phyloP scores from a whole-genome alignment of 2,329 filamentous ascomycete species.

The Sclerotinia subarctica region DNA sequence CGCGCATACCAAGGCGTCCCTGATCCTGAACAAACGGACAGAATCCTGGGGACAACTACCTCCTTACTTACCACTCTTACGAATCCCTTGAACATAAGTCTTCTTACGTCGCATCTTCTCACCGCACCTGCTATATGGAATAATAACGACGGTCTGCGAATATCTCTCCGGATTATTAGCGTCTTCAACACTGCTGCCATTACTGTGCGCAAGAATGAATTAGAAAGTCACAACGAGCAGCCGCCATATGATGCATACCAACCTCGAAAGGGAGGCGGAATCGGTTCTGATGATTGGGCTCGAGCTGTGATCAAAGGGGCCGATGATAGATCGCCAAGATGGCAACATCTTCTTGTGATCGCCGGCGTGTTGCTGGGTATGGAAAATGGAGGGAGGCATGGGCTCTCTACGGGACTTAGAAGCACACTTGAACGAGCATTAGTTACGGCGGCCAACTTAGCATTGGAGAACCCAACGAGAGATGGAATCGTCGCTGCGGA shows the following conservation, averaged over 20 bases:
- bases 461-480: slow-evolving; percentile 51
- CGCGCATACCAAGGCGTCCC: slow-evolving; percentile 35
- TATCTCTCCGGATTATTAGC: slow-evolving; percentile 51
- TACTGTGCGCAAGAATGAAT: slow-evolving; percentile 38
- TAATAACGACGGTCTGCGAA: slow-evolving; percentile 49
- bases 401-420: slow-evolving; percentile 50
- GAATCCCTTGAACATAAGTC: slow-evolving; percentile 57
- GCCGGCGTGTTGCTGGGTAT: slow-evolving; percentile 61
- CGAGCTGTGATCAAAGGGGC: slow-evolving; percentile 42
- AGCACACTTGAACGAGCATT: slow-evolving; percentile 58
- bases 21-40: slow-evolving; percentile 31
- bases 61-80: slow-evolving; percentile 55
- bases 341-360: slow-evolving; percentile 64
- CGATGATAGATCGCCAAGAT: slow-evolving; percentile 59
- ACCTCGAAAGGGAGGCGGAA: slow-evolving; percentile 47
- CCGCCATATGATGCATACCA: slow-evolving; percentile 39
- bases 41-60: slow-evolving; percentile 49
- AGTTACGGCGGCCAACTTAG: slow-evolving; percentile 58
- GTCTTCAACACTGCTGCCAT: slow-evolving; percentile 54
- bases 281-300: slow-evolving; percentile 44
- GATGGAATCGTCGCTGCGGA: slow-evolving; percentile 49
- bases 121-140: slow-evolving; percentile 57
- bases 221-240: slow-evolving; percentile 27
- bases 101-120: slow-evolving; percentile 57
- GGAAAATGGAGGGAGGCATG: slow-evolving; percentile 54